Percentiles rank a stretch among this genome's conserved stretches.
phyloP scores from a whole-genome alignment of 225 moss, liverwort and hornwort species.

The Climacium dendroides region DNA sequence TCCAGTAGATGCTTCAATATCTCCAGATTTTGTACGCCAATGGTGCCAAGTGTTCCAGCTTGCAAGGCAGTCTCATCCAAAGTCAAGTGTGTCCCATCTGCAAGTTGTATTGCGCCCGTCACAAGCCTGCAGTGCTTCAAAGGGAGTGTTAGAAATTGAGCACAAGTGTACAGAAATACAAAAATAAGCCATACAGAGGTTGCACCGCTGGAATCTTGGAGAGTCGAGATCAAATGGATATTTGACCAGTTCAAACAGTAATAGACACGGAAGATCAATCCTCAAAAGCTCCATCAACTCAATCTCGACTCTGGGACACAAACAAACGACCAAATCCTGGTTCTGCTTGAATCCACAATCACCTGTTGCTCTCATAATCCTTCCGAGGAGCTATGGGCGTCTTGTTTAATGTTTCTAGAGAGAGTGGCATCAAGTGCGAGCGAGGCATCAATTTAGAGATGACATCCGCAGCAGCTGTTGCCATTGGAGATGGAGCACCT shows the following conservation, averaged over 20 bases:
- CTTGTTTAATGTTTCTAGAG: conserved; percentile 53
- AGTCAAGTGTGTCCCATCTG: conserved; percentile 81
- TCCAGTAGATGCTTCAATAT: conserved; percentile 72
- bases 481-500: conserved; percentile 32
- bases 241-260: not conserved
- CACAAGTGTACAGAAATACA: not conserved
- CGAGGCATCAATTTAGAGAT: conserved; percentile 59
- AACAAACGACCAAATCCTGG: not conserved
- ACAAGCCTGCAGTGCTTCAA: conserved; percentile 48
- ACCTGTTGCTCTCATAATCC: conserved; percentile 81
- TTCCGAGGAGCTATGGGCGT: conserved; percentile 66
- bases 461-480: conserved; percentile 27
- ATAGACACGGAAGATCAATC: not conserved
- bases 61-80: conserved; percentile 76
- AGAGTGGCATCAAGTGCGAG: conserved; percentile 73
- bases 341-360: not conserved
- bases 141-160: not conserved
- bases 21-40: conserved; percentile 68
- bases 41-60: conserved; percentile 45
- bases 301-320: not conserved
- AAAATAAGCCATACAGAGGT: not conserved
- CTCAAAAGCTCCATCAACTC: not conserved
- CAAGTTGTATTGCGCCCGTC: conserved; percentile 70
- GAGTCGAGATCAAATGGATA: not conserved
- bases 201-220: not conserved